Base-by-base conservation (phyloP, 2,329 filamentous ascomycete genomes). In the Xylariaceae sp. region DNA sequence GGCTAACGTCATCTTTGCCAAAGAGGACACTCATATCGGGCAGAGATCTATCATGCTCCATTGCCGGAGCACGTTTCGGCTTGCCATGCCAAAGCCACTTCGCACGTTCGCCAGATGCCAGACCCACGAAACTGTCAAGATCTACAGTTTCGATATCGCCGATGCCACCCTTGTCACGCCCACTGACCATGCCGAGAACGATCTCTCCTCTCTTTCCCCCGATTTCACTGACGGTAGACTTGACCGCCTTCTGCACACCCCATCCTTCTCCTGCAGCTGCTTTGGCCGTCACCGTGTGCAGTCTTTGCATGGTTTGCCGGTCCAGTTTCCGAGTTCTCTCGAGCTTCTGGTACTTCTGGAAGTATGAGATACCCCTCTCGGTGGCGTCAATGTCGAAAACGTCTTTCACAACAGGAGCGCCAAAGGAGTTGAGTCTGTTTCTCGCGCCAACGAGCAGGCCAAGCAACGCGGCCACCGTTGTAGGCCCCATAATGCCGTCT, bases 41-140 rank as follows among this genome's bases (percentile, higher is more conserved):
- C 9, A 62, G 53, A 3, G 65, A 59, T 30, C 61, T 64, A 4
- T 70, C 67, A 30, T 63, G 59, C n/a, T 64, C 59, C 7, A 70
- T 65, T 2, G 59, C 50, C 2, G 57, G 56, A 3, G 64, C 72
- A 52, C 90, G 87, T 40, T 81, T 77, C 23, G 85, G 75, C 56
- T 94, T 96, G 12, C 90, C 92, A 40, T 85, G 73, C 92, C 92
- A 98, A 2, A 98, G 69, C 87, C 89, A 96, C 57, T 94, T 94
- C 12, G 85, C 72, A 36, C 84, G 76, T 54, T 92, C 85, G 21
- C 92, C 90, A 40, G 80, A 81, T 1, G 83, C 76, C 17, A 94
- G 67, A 38, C 77, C 77, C 31, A 86, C 72, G 45, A 96, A 94
- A 29, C 71, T 78, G 47, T 94, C 88, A 34, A 95, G 77, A 51